A percentile compares a stretch with the other conserved stretches of the same genome.
These are phyloP conservation scores for Epichloe bromicola DNA, from an alignment of 2,329 filamentous ascomycete species.

Conservation along the genomic window DNA sequence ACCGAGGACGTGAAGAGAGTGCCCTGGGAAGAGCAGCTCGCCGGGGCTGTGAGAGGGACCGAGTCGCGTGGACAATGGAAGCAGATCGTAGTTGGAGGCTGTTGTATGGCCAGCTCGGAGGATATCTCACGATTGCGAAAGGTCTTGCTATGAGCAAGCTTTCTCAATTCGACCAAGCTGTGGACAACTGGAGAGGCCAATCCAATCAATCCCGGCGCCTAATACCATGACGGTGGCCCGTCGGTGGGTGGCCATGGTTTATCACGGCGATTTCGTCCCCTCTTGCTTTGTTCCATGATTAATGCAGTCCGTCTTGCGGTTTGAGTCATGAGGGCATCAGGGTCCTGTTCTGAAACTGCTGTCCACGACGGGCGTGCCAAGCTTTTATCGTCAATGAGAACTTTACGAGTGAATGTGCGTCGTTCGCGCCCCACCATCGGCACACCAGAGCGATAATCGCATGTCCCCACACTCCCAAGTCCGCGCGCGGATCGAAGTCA, in stretches of 20 bases:
- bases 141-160: neutral
- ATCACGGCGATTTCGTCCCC: neutral
- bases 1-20: constrained; percentile 9
- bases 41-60: constrained; percentile 25
- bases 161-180: too few species aligned
- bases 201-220: constrained; percentile 51
- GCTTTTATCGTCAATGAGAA: too few species aligned
- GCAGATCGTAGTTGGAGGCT: constrained; percentile 37
- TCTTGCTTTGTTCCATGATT: too few species aligned
- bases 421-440: too few species aligned
- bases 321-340: too few species aligned
- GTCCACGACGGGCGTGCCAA: too few species aligned
- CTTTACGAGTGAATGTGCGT: too few species aligned
- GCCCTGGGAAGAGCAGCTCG: constrained; percentile 34
- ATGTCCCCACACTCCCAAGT: too few species aligned
- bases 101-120: constrained; percentile 33
- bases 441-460: too few species aligned
- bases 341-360: too few species aligned
- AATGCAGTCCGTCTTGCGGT: too few species aligned
- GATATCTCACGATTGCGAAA: constrained; percentile 21
- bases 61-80: constrained; percentile 26
- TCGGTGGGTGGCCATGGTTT: constrained; percentile 41
- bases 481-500: too few species aligned
- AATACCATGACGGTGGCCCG: constrained; percentile 51
- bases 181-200: constrained; percentile 38